Conservation (phyloP, 1,284 basidiomycete species). For the Tremellales sp. region DNA sequence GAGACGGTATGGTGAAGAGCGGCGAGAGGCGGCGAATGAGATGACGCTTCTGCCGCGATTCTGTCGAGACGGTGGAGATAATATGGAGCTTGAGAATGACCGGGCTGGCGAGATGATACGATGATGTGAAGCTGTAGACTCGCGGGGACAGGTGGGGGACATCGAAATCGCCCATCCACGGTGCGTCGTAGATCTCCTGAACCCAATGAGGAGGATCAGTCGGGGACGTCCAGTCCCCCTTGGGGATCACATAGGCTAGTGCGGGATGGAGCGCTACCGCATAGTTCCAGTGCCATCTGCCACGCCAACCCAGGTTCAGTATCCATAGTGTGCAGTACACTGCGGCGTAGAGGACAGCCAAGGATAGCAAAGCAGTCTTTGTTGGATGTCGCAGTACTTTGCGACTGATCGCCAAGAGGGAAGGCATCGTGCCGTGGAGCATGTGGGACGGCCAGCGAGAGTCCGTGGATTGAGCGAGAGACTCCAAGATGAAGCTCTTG, state of each 20-base stretch:
- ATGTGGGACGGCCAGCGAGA: too few relatives aligned
- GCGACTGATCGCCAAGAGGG: too few relatives aligned
- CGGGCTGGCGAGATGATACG: slow-evolving; percentile 7
- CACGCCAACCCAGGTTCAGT: too few relatives aligned
- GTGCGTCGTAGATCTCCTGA: slow-evolving; percentile 12
- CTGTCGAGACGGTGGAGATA: slow-evolving; percentile 14
- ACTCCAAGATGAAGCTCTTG: too few relatives aligned
- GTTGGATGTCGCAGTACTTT: too few relatives aligned
- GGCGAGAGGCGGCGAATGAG: slow-evolving; percentile 15
- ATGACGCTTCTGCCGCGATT: slow-evolving; percentile 9
- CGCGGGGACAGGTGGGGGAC: slow-evolving; percentile 11
- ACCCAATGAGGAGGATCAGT: slow-evolving; percentile 13
- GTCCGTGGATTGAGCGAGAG: too few relatives aligned
- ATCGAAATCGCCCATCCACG: slow-evolving; percentile 14
- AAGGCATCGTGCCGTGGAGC: too few relatives aligned
- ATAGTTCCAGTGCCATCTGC: slow-evolving; percentile 17
- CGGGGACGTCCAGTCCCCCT: slow-evolving; percentile 12
- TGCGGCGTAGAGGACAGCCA: too few relatives aligned
- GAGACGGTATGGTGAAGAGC: slow-evolving; percentile 10
- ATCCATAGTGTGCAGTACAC: too few relatives aligned
- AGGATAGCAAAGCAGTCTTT: too few relatives aligned
- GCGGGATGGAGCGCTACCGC: slow-evolving; percentile 5
- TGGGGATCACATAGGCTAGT: slow-evolving; percentile 10
- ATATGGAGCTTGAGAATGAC: slow-evolving; percentile 26
- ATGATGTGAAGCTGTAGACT: slow-evolving; percentile 3